phyloP scores from a whole-genome alignment of 1,139 yeast species.

The Scheffersomyces lignicola region DNA sequence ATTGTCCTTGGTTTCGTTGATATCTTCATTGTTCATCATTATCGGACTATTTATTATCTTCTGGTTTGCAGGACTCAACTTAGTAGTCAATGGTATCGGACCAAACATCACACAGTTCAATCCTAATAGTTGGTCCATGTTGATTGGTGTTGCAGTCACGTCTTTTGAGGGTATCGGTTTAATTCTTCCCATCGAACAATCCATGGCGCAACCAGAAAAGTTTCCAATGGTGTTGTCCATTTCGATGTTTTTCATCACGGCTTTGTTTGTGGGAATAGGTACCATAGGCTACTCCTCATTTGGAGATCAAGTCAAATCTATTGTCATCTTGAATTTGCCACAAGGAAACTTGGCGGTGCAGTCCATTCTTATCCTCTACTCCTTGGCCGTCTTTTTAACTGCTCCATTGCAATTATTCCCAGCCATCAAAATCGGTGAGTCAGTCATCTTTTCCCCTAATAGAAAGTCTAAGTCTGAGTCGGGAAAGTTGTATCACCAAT shows the following conservation, averaged over 20 bases:
- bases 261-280: constrained; percentile 62
- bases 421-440: constrained; percentile 70
- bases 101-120: constrained; percentile 54
- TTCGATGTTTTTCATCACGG: constrained; percentile 60
- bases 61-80: constrained; percentile 51
- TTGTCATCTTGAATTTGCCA: constrained; percentile 69
- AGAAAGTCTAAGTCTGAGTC: neutral
- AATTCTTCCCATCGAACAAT: constrained; percentile 72
- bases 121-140: constrained; percentile 65
- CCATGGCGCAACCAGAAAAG: constrained; percentile 72
- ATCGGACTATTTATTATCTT: constrained; percentile 65
- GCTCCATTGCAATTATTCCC: constrained; percentile 79
- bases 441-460: constrained; percentile 41
- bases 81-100: constrained; percentile 48
- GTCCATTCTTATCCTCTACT: constrained; percentile 64
- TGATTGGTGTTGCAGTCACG: constrained; percentile 79
- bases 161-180: constrained; percentile 82
- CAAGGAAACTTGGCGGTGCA: constrained; percentile 64
- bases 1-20: constrained; percentile 62
- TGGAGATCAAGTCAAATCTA: constrained; percentile 67
- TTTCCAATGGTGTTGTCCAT: constrained; percentile 63
- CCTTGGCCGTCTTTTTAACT: constrained; percentile 70
- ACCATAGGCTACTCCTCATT: constrained; percentile 68
- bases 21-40: constrained; percentile 67
- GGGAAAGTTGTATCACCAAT: constrained; percentile 30